Evolutionary conservation across 2,329 filamentous ascomycete species (phyloP).

Genomic region (Pseudogymnoascus sp.): DNA sequence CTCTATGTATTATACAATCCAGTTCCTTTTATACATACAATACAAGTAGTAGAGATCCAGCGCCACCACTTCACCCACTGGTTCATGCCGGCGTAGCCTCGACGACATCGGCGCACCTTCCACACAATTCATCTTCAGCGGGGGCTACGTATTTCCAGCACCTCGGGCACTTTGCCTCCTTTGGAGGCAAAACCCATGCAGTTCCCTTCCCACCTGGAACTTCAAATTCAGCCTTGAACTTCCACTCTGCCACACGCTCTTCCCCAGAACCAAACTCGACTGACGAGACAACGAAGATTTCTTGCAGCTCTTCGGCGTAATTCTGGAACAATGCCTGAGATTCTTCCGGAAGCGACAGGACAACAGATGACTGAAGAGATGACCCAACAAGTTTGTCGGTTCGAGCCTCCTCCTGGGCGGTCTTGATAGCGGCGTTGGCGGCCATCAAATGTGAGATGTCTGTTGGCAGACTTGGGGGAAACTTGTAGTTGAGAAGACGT

Average conservation of each 20-base stretch:
- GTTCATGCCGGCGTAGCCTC: neutral
- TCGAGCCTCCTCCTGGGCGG: conserved; percentile 66
- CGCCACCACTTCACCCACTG: neutral
- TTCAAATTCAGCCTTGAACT: conserved; percentile 22
- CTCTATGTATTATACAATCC: neutral
- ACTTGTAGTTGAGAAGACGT: conserved; percentile 14
- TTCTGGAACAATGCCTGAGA: conserved; percentile 22
- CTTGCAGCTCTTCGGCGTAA: conserved; percentile 36
- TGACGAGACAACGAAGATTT: conserved; percentile 63
- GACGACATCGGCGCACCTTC: conserved; percentile 64
- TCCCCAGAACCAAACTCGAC: conserved; percentile 45
- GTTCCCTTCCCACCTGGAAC: conserved; percentile 18
- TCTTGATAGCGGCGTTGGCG: conserved; percentile 60
- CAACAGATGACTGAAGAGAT: conserved; percentile 69
- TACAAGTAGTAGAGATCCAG: conserved; percentile 8
- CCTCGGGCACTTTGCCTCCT: conserved; percentile 65
- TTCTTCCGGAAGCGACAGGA: conserved; percentile 41
- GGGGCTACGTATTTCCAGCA: conserved; percentile 85
- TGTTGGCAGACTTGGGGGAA: neutral
- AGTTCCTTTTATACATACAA: neutral
- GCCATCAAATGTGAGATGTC: conserved; percentile 23
- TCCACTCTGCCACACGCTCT: conserved; percentile 43
- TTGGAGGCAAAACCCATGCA: conserved; percentile 35
- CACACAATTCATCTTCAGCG: conserved; percentile 60
- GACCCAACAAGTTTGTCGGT: conserved; percentile 67